Conservation (phyloP, 306 rosid genomes). For the Acacia acuminata region DNA sequence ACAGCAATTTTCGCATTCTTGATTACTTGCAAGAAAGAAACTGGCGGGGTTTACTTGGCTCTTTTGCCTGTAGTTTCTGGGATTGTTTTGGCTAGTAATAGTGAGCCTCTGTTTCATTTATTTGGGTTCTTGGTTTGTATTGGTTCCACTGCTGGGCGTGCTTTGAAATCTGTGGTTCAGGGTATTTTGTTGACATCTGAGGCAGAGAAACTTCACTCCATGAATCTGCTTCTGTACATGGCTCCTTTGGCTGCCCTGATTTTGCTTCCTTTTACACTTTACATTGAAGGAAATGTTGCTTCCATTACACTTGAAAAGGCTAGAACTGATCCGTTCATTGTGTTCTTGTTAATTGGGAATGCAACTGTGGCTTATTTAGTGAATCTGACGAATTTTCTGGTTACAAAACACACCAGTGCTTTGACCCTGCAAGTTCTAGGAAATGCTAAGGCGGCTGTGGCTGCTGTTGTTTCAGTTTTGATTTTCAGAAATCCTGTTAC, state of each 20-base stretch:
- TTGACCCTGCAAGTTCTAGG: slow-evolving; percentile 90
- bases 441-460: slow-evolving; percentile 89
- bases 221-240: slow-evolving; percentile 90
- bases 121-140: slow-evolving; percentile 80
- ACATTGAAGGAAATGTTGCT: slow-evolving; percentile 79
- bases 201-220: slow-evolving; percentile 88
- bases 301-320: slow-evolving; percentile 59
- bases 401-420: slow-evolving; percentile 92
- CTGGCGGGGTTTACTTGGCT: slow-evolving; percentile 72
- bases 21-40: slow-evolving; percentile 75
- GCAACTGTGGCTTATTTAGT: slow-evolving; percentile 95
- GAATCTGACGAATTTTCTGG: slow-evolving; percentile 84
- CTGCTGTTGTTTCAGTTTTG: slow-evolving; percentile 90
- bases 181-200: slow-evolving; percentile 77
- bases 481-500: slow-evolving; percentile 88
- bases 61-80: slow-evolving; percentile 85
- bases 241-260: slow-evolving; percentile 87
- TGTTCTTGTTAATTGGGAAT: slow-evolving; percentile 72
- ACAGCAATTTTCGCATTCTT: slow-evolving; percentile 79
- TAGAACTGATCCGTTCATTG: slow-evolving; percentile 51
- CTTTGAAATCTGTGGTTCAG: slow-evolving; percentile 86
- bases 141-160: slow-evolving; percentile 91
- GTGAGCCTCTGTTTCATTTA: slow-evolving; percentile 80
- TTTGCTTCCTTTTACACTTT: slow-evolving; percentile 70
- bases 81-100: slow-evolving; percentile 73